A percentile compares a stretch with the other conserved stretches of the same genome.
Conservation (phyloP, 31 red algal species). For the Porphyra umbilicalis region DNA sequence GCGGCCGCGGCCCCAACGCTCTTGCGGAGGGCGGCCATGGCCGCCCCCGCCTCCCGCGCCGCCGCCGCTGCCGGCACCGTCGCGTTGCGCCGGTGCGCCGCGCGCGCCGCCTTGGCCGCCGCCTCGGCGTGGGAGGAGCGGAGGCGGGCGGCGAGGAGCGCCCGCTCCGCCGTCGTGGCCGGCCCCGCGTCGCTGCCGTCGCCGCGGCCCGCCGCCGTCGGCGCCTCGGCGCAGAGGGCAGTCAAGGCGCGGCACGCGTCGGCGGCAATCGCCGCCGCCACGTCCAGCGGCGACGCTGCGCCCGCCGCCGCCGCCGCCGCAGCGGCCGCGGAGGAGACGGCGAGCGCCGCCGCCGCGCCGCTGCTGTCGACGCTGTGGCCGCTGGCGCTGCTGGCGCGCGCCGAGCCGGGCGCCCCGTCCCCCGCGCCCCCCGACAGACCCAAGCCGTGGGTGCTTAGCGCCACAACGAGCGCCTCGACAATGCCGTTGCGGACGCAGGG, state of each 20-base stretch:
- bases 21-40: neutral
- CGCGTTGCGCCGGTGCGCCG: neutral
- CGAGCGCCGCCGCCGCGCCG: neutral
- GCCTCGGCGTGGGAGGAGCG: neutral
- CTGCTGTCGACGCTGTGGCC: neutral
- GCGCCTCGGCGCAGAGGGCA: neutral
- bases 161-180: neutral
- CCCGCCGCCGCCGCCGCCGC: neutral
- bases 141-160: neutral
- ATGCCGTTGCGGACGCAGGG: neutral
- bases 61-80: neutral
- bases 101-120: neutral
- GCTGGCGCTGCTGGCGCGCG: neutral
- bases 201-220: neutral
- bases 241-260: neutral
- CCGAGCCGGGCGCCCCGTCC: neutral
- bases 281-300: neutral
- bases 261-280: neutral
- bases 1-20: neutral
- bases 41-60: neutral
- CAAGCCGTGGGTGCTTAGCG: neutral
- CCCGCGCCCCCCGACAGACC: neutral
- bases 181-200: neutral
- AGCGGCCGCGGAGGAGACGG: neutral
- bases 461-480: neutral